These are phyloP conservation scores for Sutorius eximius DNA, from an alignment of 1,284 basidiomycete genomes.

Conservation along the genomic window DNA sequence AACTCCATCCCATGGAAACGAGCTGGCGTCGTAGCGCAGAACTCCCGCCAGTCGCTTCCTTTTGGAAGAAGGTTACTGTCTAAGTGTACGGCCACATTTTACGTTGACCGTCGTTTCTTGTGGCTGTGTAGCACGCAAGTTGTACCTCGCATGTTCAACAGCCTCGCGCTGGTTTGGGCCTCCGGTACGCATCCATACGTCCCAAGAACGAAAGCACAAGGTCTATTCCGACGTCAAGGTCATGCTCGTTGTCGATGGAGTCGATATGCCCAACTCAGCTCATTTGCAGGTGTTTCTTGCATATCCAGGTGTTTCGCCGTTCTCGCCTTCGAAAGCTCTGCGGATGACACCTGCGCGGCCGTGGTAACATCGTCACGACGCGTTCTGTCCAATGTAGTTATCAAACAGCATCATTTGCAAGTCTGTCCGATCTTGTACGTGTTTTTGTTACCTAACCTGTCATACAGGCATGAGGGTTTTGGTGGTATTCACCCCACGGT, in stretches of 20 bases:
- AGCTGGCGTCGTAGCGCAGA: slow-evolving; percentile 34
- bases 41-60: slow-evolving; percentile 31
- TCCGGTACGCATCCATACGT: not conserved
- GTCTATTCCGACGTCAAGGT: not conserved
- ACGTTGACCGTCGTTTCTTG: no score
- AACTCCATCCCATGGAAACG: slow-evolving; percentile 24
- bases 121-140: not conserved
- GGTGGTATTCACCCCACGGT: slow-evolving; percentile 85
- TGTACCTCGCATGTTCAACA: not conserved
- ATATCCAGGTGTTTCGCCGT: not conserved
- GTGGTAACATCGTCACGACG: not conserved
- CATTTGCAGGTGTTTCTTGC: not conserved
- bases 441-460: not conserved
- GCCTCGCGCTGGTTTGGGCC: not conserved
- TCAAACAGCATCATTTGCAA: slow-evolving; percentile 1
- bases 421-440: not conserved
- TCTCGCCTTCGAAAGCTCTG: not conserved
- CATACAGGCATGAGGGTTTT: slow-evolving; percentile 57
- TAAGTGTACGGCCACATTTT: no score
- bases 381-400: not conserved
- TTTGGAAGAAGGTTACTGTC: no score
- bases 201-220: not conserved
- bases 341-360: not conserved
- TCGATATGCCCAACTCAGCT: not conserved
- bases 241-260: not conserved